phyloP scores from a whole-genome alignment of 75 land plant genomes.

The Selaginella tamariscina region DNA sequence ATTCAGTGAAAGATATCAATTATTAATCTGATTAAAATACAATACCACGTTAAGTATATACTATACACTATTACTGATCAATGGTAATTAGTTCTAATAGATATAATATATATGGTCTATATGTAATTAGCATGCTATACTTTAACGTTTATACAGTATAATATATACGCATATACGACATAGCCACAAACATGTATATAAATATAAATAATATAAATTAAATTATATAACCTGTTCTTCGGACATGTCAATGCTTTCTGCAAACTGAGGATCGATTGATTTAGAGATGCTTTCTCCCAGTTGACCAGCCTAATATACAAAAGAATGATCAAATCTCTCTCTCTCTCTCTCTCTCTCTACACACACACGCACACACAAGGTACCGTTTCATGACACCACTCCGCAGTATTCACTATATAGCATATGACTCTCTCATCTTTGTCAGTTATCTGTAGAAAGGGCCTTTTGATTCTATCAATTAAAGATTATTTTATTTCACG shows the following conservation, averaged over 20 bases:
- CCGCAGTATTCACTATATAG: constrained; percentile 94
- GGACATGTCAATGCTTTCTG: constrained; percentile 82
- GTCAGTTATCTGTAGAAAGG: constrained; percentile 17
- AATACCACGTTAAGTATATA: too few species aligned
- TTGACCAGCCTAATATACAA: constrained; percentile 65
- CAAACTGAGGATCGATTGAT: constrained; percentile 75
- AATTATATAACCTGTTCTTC: constrained; percentile 75
- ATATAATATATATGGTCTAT: too few species aligned
- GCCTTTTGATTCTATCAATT: background rate
- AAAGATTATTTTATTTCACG: too few species aligned
- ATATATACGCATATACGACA: too few species aligned
- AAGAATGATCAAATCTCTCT: too few species aligned
- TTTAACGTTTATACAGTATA: too few species aligned
- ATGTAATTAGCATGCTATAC: too few species aligned
- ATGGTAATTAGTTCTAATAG: too few species aligned
- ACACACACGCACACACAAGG: background rate
- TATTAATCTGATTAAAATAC: too few species aligned
- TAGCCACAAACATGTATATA: background rate
- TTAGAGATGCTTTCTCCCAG: constrained; percentile 88
- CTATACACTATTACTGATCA: too few species aligned
- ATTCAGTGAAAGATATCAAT: too few species aligned
- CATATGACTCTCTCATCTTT: constrained; percentile 93
- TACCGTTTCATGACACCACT: constrained; percentile 96
- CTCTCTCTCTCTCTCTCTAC: too few species aligned
- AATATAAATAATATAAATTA: background rate